Base-by-base conservation (phyloP, 2,329 filamentous ascomycete species). In the Metarhizium humberi region DNA sequence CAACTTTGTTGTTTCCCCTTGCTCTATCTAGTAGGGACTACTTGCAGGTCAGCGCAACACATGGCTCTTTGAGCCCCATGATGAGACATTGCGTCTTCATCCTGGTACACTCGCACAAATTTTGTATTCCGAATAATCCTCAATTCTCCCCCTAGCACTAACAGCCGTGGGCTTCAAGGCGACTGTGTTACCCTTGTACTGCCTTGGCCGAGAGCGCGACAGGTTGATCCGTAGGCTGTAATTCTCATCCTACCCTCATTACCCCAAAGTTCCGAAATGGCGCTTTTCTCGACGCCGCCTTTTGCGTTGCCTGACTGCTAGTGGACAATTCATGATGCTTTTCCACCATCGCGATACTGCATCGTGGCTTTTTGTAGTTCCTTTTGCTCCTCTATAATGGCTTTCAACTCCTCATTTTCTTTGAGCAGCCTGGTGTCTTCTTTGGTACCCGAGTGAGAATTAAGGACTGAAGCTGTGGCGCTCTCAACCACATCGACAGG, bases 321-420 rank as follows among this genome's bases (percentile, higher is more conserved):
- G 32, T 30, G 20, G 38, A 43, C n/a, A 8, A 8, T 38, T 57
- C 56, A 57, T 50, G 56, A 32, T 29, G 48, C 46, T 6, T 48
- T 55, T 7, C 49, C 36, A 8, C 32, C 34, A 3, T 54, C 47
- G n/a, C 46, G 45, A 34, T 49, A 51, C 18, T 56, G 56, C 54
- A 59, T 42, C 6, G 57, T 58, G 11, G 58, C 58, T 34, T 66
- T 57, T 49, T 62, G 61, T 13, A 67, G 56, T 1, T 61, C 66
- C 14, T 68, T 69, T 58, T 75, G 72, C 57, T 73, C 74, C 53
- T 73, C 70, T 51, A 78, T 69, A 58, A 78, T 71, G 49, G 72
- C 67, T 65, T 73, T 72, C 13, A 78, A 66, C 57, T 75, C 72
- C 45, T 73, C 68, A 55, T 76, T 75, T 57, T 77, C 74, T 54